Conservation (phyloP, 345 rosid species). For the Lepidium didymum region DNA sequence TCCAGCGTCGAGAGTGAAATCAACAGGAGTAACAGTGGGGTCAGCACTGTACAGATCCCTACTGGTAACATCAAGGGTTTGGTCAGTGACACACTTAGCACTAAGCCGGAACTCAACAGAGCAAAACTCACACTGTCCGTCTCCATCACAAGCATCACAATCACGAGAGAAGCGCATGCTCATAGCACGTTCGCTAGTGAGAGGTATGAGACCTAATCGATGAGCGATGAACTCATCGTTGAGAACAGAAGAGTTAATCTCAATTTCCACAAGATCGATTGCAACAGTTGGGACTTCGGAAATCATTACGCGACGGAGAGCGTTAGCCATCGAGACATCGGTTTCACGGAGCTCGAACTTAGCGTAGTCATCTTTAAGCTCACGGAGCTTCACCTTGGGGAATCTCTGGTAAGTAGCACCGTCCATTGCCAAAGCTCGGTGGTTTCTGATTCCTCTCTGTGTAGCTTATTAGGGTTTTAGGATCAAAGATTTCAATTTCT, state of each 20-base stretch:
- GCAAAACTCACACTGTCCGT: conserved; percentile 95
- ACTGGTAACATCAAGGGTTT: conserved; percentile 88
- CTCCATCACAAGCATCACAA: conserved; percentile 95
- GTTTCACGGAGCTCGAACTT: conserved; percentile 97
- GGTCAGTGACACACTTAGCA: conserved; percentile 71
- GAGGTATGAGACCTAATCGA: conserved; percentile 88
- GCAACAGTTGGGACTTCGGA: conserved; percentile 96
- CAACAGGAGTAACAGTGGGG: conserved; percentile 80
- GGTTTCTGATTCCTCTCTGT: neutral
- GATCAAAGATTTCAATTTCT: neutral
- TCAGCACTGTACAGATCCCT: conserved; percentile 78
- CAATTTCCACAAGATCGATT: conserved; percentile 91
- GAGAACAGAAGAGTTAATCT: conserved; percentile 82
- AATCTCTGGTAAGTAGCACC: conserved; percentile 76
- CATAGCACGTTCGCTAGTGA: conserved; percentile 86
- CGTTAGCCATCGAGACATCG: conserved; percentile 85
- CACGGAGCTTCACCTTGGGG: conserved; percentile 77
- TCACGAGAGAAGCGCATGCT: conserved; percentile 91
- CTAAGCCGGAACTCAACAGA: conserved; percentile 85
- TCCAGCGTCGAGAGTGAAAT: conserved; percentile 46
- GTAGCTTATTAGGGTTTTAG: neutral
- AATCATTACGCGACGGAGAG: conserved; percentile 96
- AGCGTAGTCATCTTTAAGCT: conserved; percentile 62
- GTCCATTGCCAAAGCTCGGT: conserved; percentile 38
- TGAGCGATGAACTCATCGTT: conserved; percentile 97